Evolutionary conservation across 345 rosid genomes (phyloP), one percentile per base, ranked within the genome.

Genomic region (Eutrema yunnanense): DNA sequence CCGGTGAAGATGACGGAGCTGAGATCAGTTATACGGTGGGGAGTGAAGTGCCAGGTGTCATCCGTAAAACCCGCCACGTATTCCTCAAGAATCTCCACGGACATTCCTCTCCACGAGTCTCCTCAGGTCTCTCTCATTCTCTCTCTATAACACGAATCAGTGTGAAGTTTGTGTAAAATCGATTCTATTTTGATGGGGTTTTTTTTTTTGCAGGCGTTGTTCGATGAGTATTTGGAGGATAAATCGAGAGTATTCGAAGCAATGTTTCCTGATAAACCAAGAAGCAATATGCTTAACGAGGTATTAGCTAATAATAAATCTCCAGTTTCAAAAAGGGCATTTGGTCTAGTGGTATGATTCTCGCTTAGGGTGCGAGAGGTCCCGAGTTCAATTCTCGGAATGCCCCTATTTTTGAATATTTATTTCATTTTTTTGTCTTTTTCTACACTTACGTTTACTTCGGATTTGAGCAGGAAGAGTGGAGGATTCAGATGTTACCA

Each of bases 291-390:
- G 52, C 84, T 91, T 32, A 89, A 83, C 58, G 80, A 89, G 97
- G 97, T 93, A 77, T 1, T 29, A 2, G 1, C 11, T 0, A 55
- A 2, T 7, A 19, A 19, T 19, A 19, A 19, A 19, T 19, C 22
- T 19, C 1, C 1, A 19, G 1, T 13, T 1, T 3, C 5, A 13
- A 16, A 12, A 3, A 4, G 90, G 90, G 89, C 90, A 81, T 83
- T 91, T 88, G 95, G 95, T 87, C 88, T 86, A 86, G 90, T 87
- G 93, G 88, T 78, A 87, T 85, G 87, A 87, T 89, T 87, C 92
- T 88, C 89, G 95, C 89, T 90, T 90, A 82, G 87, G 89, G 89
- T 87, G 85, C 86, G 81, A 89, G 88, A 87, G 87, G 89, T 84
- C 88, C 85, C 85, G 87, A 87, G 89, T 83, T 83, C 90, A 83